These are phyloP conservation scores for Helicostylum pulchrum DNA, from an alignment of 192 early-diverging fungal genomes.

Conservation along the genomic window DNA sequence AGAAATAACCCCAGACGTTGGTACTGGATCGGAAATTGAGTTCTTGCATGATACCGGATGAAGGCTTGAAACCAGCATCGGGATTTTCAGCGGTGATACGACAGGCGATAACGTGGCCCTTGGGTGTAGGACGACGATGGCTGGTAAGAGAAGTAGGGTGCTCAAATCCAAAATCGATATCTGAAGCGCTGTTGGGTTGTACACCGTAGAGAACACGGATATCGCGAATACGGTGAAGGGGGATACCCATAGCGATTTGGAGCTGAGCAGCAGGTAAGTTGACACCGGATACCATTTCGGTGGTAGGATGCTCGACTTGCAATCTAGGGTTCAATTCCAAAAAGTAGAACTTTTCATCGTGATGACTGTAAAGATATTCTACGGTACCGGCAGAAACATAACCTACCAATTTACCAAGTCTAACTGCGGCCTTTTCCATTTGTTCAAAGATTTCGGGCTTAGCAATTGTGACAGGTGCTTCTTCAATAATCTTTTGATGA, in stretches of 20 bases:
- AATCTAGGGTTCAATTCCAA: slow-evolving; percentile 96
- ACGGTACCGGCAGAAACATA: slow-evolving; percentile 96
- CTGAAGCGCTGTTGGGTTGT: slow-evolving; percentile 77
- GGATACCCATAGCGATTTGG: slow-evolving; percentile 99
- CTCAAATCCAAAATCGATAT: slow-evolving; percentile 93
- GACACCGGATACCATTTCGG: slow-evolving; percentile 98
- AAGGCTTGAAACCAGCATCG: slow-evolving; percentile 99
- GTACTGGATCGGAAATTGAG: slow-evolving; percentile 94
- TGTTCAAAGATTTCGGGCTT: slow-evolving; percentile 70
- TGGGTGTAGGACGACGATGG: slow-evolving; percentile 89
- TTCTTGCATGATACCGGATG: slow-evolving; percentile 92
- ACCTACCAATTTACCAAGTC: slow-evolving; percentile 89
- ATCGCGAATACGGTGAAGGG: slow-evolving; percentile 91
- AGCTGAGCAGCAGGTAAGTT: slow-evolving; percentile 97
- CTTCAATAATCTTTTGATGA: slow-evolving; percentile 99
- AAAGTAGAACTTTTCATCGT: slow-evolving; percentile 87
- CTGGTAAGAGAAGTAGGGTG: slow-evolving; percentile 72
- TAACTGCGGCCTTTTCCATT: slow-evolving; percentile 98
- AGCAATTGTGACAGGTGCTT: slow-evolving; percentile 91
- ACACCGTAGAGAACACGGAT: slow-evolving; percentile 94
- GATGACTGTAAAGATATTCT: slow-evolving; percentile 93
- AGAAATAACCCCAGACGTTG: slow-evolving; percentile 99
- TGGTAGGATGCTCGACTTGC: slow-evolving; percentile 99
- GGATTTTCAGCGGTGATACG: slow-evolving; percentile 99
- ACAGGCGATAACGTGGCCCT: slow-evolving; percentile 97